Evolutionary conservation across 2,329 filamentous ascomycete genomes (phyloP), one percentile per base, ranked within the genome.

Genomic region (Helicocarpus griseus): DNA sequence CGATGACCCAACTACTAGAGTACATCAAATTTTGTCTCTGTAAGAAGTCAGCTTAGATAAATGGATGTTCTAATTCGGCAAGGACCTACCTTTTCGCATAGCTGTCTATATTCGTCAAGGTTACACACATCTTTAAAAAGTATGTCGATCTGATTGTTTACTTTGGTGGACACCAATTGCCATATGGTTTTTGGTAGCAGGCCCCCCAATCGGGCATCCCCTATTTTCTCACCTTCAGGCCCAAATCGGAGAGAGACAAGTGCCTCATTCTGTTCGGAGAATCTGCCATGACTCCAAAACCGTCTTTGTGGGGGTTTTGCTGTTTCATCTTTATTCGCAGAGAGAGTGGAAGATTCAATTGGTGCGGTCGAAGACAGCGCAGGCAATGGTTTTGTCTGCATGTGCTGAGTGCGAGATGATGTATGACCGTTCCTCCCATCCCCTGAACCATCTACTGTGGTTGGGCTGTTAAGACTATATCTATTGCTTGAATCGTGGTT

Each of bases 41-140:
- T 8, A 19, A 39, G 35, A 29, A 24, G 31, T 58, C 26, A 56
- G 49, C 17, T 55, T n/a, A 35, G 33, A 35, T 35, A 33, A 4
- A 3, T n/a, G 14, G 19, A 33, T 21, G 9, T 3, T 33, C 21
- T 47, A 17, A 11, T 13, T 14, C 17, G 29, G 29, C 19, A 47
- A 47, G 31, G 29, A 13, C 60, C 55, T 61, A 68, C 66, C 33
- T 53, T 54, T 9, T 55, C n/a, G 46, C 61, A 63, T 22, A 69
- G 52, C 7, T 21, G 19, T 21, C 53, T 44, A 47, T 67, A 69
- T 33, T 65, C 54, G 4, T 62, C 52, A 1, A 60, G 28, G 2
- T 59, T 63, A 54, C 62, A 68, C 1, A 64, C 22, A 28, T 70
- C 53, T 21, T 60, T 57, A 53, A 71, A 69, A 59, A 65, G 64